Percentiles rank a stretch among this genome's conserved stretches.
Evolutionary conservation across 345 rosid genomes (phyloP).

Genomic region (Arabidopsis thaliana): DNA sequence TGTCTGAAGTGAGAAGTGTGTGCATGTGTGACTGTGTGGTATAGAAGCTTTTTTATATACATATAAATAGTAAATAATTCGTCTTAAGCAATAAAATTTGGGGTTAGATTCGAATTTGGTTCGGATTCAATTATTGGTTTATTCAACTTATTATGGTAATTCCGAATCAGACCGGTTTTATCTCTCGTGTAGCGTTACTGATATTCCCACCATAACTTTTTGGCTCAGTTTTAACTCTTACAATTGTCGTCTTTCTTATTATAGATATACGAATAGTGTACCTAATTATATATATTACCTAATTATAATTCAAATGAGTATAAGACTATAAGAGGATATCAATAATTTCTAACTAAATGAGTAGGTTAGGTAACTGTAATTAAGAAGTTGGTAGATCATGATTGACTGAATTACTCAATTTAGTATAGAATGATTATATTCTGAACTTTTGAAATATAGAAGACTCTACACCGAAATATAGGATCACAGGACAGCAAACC

Average conservation of each 20-base stretch:
- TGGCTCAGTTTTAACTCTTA: neutral
- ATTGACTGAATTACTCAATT: neutral
- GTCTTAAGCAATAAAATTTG: too few species aligned
- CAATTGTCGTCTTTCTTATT: too few species aligned
- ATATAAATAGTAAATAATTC: neutral
- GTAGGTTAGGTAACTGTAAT: too few species aligned
- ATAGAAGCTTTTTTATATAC: neutral
- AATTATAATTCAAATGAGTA: too few species aligned
- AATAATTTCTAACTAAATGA: too few species aligned
- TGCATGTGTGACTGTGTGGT: neutral
- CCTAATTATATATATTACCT: too few species aligned
- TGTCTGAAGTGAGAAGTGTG: conserved; percentile 26
- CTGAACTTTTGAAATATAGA: too few species aligned
- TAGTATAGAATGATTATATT: neutral
- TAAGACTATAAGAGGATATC: too few species aligned
- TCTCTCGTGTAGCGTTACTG: neutral
- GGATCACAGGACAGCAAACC: neutral
- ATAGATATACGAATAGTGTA: too few species aligned
- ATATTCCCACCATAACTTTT: too few species aligned
- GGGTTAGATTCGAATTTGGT: neutral
- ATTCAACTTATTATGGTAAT: neutral
- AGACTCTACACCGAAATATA: neutral
- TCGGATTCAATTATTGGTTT: neutral
- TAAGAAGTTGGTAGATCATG: neutral
- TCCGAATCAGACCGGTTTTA: neutral